Conservation (phyloP, 1,139 yeast species). For the Meyerozyma guilliermondii region DNA sequence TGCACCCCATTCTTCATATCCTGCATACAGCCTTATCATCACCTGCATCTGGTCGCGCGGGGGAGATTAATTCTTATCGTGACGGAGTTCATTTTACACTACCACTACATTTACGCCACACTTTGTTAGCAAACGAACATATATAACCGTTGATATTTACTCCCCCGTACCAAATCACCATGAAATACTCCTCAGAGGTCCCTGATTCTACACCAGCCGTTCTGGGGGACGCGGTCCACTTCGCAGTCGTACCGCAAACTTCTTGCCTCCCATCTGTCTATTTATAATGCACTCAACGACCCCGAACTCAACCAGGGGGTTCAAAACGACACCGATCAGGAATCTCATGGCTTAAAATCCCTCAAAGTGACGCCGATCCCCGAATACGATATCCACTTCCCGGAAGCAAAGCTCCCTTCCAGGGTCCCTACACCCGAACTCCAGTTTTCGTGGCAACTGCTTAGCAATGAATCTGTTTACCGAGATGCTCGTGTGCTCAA, state of each 20-base stretch:
- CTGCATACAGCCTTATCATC: background rate
- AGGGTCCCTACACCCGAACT: slow-evolving; percentile 9
- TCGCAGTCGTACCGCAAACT: slow-evolving; percentile 14
- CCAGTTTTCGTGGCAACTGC: slow-evolving; percentile 5
- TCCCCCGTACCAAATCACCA: background rate
- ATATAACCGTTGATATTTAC: background rate
- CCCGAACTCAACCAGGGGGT: slow-evolving; percentile 15
- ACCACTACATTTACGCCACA: background rate
- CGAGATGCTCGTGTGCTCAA: slow-evolving; percentile 7
- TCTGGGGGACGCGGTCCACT: background rate
- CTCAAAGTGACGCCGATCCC: background rate
- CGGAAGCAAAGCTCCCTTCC: slow-evolving; percentile 1
- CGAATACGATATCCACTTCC: background rate
- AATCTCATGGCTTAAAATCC: background rate
- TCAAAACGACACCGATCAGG: slow-evolving; percentile 9
- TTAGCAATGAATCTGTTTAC: background rate
- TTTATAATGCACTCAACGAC: slow-evolving; percentile 34
- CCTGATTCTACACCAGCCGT: background rate
- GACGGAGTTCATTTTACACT: background rate
- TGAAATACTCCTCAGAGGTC: background rate
- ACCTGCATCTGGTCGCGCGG: background rate
- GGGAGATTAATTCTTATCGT: background rate
- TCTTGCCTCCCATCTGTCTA: slow-evolving; percentile 35
- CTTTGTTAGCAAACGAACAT: background rate
- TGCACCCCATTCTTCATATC: background rate